A percentile compares a stretch with the other conserved stretches of the same genome.
Conservation (phyloP, 805 yeast species). For the Wickerhamiella alocasiicola region DNA sequence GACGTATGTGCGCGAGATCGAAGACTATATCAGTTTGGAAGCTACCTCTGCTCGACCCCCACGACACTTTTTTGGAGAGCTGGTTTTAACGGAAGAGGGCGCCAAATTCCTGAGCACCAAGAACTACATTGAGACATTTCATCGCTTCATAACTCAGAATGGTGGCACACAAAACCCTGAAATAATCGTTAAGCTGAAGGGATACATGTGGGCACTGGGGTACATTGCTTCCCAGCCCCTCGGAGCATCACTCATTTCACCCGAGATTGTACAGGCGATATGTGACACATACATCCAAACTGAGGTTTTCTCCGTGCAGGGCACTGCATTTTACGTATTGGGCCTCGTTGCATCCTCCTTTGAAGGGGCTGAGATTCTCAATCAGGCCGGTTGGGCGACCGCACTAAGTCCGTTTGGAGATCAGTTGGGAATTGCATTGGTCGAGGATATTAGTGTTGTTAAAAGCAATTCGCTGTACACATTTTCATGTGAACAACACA, state of each 20-base stretch:
- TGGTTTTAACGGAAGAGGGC: constrained; percentile 75
- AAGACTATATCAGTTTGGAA: constrained; percentile 22
- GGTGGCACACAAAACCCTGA: constrained; percentile 26
- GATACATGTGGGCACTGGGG: constrained; percentile 79
- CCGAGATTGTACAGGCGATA: constrained; percentile 37
- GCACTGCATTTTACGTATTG: constrained; percentile 63
- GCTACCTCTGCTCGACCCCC: constrained; percentile 28
- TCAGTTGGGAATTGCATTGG: constrained; percentile 18
- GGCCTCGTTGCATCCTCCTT: constrained; percentile 61
- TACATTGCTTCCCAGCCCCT: constrained; percentile 59
- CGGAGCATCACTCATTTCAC: constrained; percentile 47
- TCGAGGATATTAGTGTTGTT: background rate
- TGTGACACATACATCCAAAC: constrained; percentile 38
- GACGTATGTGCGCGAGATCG: constrained; percentile 25
- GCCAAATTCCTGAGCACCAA: constrained; percentile 43
- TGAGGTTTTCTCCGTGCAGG: constrained; percentile 48
- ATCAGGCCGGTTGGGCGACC: constrained; percentile 65
- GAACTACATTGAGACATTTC: constrained; percentile 30
- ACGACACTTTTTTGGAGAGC: constrained; percentile 63
- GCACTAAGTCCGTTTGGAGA: constrained; percentile 26
- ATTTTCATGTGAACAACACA: constrained; percentile 19
- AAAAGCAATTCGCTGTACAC: background rate
- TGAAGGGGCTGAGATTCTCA: constrained; percentile 76
- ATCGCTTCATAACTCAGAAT: constrained; percentile 22
- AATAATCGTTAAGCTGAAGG: constrained; percentile 41